Evolutionary conservation across 2,329 filamentous ascomycete species (phyloP).

Genomic region (Claviceps citrina): DNA sequence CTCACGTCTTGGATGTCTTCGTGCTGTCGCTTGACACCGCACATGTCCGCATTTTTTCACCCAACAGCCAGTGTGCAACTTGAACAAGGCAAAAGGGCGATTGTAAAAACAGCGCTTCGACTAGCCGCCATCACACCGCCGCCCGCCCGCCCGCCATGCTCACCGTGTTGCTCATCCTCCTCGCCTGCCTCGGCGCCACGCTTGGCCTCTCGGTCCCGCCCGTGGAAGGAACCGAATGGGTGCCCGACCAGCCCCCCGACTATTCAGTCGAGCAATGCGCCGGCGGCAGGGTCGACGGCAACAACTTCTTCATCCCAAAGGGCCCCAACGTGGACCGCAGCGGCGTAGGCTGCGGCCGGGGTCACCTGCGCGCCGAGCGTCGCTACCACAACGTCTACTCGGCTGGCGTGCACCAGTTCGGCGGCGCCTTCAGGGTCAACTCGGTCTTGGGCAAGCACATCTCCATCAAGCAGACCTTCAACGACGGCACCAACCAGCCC

Average conservation of each 20-base stretch:
- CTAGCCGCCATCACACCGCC: no score
- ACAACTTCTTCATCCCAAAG: conserved; percentile 9
- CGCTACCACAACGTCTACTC: conserved; percentile 11
- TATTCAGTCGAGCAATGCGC: conserved; percentile 8
- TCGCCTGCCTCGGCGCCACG: neutral
- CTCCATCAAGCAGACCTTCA: conserved; percentile 11
- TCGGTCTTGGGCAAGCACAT: conserved; percentile 10
- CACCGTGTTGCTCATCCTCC: neutral
- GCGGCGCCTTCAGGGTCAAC: conserved; percentile 12
- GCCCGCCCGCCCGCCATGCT: neutral
- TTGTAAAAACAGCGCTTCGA: no score
- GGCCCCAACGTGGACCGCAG: conserved; percentile 9
- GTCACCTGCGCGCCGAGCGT: conserved; percentile 11
- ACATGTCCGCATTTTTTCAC: no score
- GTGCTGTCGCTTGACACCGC: no score
- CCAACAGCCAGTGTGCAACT: no score
- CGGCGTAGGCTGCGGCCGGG: conserved; percentile 11
- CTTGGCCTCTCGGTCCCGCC: neutral
- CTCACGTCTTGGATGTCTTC: no score
- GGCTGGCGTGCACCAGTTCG: conserved; percentile 11
- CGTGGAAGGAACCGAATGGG: neutral
- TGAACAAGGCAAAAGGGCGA: no score
- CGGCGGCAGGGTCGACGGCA: conserved; percentile 9
- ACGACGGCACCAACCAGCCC: conserved; percentile 8
- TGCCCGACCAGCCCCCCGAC: neutral